phyloP scores from a whole-genome alignment of 768 basidiomycete species.

The Boletus bicolor region DNA sequence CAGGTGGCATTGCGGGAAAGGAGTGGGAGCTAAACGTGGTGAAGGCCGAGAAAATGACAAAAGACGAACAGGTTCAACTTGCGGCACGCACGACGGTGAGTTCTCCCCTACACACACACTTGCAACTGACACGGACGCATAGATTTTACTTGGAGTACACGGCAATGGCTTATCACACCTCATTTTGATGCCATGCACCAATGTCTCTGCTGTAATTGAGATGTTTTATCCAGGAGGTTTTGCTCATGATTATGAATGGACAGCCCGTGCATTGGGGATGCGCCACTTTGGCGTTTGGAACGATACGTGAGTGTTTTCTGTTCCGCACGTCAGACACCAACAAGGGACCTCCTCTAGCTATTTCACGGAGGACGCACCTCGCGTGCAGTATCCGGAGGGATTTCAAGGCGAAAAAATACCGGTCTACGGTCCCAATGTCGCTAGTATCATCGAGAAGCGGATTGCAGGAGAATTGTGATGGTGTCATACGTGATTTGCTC shows the following conservation, averaged over 20 bases:
- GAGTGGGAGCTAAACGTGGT: slow-evolving; percentile 62
- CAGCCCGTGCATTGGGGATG: slow-evolving; percentile 68
- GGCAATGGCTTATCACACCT: slow-evolving; percentile 84
- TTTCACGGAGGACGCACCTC: slow-evolving; percentile 38
- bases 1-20: slow-evolving; percentile 11
- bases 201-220: slow-evolving; percentile 79
- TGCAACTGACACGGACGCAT: not conserved
- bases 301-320: slow-evolving; percentile 51
- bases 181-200: slow-evolving; percentile 78
- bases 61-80: slow-evolving; percentile 71
- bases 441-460: slow-evolving; percentile 69
- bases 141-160: slow-evolving; percentile 72
- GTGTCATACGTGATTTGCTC: not conserved
- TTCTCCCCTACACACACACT: slow-evolving; percentile 2
- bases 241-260: slow-evolving; percentile 87
- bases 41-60: slow-evolving; percentile 60
- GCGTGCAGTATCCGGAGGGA: slow-evolving; percentile 72
- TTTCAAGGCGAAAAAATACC: slow-evolving; percentile 83
- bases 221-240: slow-evolving; percentile 80
- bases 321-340: not conserved
- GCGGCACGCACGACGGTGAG: slow-evolving; percentile 69
- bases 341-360: slow-evolving; percentile 14
- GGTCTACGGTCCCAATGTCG: slow-evolving; percentile 61
- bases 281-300: slow-evolving; percentile 79
- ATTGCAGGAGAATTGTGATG: slow-evolving; percentile 33